phyloP scores from a whole-genome alignment of 164 flowering plant species.

The Annona cherimola region DNA sequence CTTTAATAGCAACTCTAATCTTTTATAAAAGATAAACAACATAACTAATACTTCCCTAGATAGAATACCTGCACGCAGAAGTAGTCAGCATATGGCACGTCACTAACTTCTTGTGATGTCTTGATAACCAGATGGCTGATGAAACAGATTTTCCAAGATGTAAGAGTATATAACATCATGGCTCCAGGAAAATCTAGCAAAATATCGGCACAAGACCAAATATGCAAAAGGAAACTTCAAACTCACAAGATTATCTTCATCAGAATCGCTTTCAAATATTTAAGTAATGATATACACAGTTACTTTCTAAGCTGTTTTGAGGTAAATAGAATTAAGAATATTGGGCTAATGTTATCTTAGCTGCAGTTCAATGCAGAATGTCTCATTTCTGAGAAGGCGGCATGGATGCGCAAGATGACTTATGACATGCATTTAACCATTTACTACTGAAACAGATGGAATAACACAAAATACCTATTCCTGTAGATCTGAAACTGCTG shows the following conservation, averaged over 20 bases:
- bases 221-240: background rate
- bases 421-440: background rate
- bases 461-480: constrained; percentile 38
- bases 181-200: background rate
- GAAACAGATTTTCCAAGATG: constrained; percentile 16
- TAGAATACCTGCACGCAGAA: constrained; percentile 76
- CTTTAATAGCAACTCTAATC: background rate
- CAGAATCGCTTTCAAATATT: background rate
- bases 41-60: background rate
- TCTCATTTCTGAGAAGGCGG: background rate
- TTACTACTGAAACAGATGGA: background rate
- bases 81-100: constrained; percentile 87
- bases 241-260: background rate
- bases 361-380: background rate
- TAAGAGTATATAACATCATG: constrained; percentile 6
- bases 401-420: background rate
- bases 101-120: constrained; percentile 82
- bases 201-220: background rate
- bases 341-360: background rate
- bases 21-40: background rate
- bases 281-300: background rate
- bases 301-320: background rate
- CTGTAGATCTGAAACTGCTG: constrained; percentile 71
- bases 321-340: background rate
- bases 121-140: constrained; percentile 79